A percentile compares a stretch with the other conserved stretches of the same genome.
These are phyloP conservation scores for Hypoxylon fragiforme DNA, from an alignment of 495 filamentous ascomycete genomes.

Conservation along the genomic window DNA sequence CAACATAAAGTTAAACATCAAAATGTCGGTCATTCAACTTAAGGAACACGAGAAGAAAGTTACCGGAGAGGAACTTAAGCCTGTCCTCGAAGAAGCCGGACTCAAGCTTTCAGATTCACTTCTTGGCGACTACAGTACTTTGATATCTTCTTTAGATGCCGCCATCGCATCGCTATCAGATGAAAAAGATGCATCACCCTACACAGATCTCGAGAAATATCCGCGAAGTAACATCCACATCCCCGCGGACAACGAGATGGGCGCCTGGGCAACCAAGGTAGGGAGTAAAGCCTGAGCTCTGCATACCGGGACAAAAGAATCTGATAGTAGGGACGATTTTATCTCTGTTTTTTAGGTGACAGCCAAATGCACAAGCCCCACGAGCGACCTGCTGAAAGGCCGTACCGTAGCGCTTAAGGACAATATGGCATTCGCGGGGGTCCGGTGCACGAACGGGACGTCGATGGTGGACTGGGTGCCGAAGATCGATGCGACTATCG, in stretches of 20 bases:
- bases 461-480: slow-evolving; percentile 43
- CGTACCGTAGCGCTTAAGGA: slow-evolving; percentile 45
- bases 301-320: too few species aligned
- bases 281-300: neutral
- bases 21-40: slow-evolving; percentile 17
- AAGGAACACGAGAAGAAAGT: slow-evolving; percentile 1
- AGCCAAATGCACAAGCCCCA: slow-evolving; percentile 33
- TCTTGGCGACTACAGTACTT: slow-evolving; percentile 18
- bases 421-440: slow-evolving; percentile 43
- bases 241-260: slow-evolving; percentile 32
- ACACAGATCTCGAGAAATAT: slow-evolving; percentile 32
- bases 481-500: slow-evolving; percentile 42
- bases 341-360: slow-evolving; percentile 35
- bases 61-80: slow-evolving; percentile 16
- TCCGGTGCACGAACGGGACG: slow-evolving; percentile 44
- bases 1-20: neutral
- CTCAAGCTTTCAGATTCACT: slow-evolving; percentile 23
- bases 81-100: slow-evolving; percentile 25
- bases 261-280: slow-evolving; percentile 39
- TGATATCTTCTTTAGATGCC: slow-evolving; percentile 28
- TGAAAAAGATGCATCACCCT: slow-evolving; percentile 25
- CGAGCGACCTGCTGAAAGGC: slow-evolving; percentile 36
- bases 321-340: too few species aligned
- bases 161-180: slow-evolving; percentile 26
- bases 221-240: slow-evolving; percentile 36